A percentile compares a stretch with the other conserved stretches of the same genome.
Evolutionary conservation across 169 alveolate species (phyloP).

Genomic region (Eimeria tenella): DNA sequence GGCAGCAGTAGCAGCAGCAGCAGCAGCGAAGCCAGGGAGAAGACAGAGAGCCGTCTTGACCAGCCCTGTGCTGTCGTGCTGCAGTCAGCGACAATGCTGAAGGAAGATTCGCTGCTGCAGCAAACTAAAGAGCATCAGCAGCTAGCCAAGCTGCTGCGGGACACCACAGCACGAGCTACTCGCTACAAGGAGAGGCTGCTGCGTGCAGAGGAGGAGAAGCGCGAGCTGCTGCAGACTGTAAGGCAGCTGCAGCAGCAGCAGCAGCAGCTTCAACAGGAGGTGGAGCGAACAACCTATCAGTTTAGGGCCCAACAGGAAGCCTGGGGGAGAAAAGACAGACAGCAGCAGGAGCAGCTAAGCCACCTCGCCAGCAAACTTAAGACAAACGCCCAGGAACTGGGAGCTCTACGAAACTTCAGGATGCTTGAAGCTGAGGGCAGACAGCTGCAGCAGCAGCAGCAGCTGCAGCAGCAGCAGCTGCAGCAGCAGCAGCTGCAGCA

Average conservation of each 20-base stretch:
- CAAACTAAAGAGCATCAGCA: neutral
- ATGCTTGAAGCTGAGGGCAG: slow-evolving; percentile 4
- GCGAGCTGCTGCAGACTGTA: slow-evolving; percentile 33
- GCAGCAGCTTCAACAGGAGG: slow-evolving; percentile 55
- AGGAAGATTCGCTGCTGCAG: slow-evolving; percentile 29
- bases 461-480: neutral
- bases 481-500: neutral
- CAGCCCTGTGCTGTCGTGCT: neutral
- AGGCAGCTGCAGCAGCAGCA: slow-evolving; percentile 64
- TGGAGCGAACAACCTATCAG: neutral
- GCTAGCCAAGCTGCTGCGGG: slow-evolving; percentile 14
- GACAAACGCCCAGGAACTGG: neutral
- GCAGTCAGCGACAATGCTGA: neutral
- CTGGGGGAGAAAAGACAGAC: slow-evolving; percentile 21
- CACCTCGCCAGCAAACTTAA: neutral
- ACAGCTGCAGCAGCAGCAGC: slow-evolving; percentile 49
- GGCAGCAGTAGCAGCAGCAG: slow-evolving; percentile 40
- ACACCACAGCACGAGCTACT: neutral
- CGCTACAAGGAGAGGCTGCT: slow-evolving; percentile 5
- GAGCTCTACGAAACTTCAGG: neutral
- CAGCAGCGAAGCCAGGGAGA: neutral
- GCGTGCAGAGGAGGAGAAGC: slow-evolving; percentile 21
- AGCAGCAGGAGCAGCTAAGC: slow-evolving; percentile 35
- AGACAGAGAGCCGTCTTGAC: neutral
- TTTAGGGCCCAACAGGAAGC: slow-evolving; percentile 31